Evolutionary conservation across 2,329 filamentous ascomycete genomes (phyloP), one percentile per base, ranked within the genome.

Genomic region (Aspergillus piperis): DNA sequence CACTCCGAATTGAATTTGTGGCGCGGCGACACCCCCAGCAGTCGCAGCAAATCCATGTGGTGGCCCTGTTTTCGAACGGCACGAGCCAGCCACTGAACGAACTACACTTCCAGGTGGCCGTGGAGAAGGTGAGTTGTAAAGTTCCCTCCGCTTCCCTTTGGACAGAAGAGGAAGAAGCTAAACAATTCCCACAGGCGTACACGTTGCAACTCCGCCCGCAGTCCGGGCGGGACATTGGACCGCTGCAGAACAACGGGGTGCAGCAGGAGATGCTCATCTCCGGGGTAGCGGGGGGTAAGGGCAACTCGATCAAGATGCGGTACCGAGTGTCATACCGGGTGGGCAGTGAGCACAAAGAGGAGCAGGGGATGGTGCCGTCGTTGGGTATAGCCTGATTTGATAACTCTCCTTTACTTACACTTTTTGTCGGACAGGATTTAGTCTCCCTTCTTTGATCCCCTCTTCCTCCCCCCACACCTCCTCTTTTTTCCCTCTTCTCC

Each of bases 51-150:
- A 86, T 97, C 48, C 82, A 85, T 30, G 85, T 98, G 50, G 79
- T 87, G 3, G 91, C 92, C 64, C 83, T 85, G n/a, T 96, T 97
- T 73, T 92, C 91, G 17, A 99, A 96, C 74, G 89, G 86, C 62
- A 90, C 88, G 0, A 77, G 84, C 2, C 84, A 90, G 69, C 84
- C 86, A 0, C 84, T 99, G 21, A 84, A 85, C 3, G 90, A 96
- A 64, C 80, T 99, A 30, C 92, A 94, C 60, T 96, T 97, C 71
- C 91, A 96, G 75, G 83, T 96, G 41, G 95, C 95, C 3, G 94
- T 97, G 30, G 95, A 94, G 61, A 98, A 94, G 86, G 93, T 96
- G 80, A 66, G 50, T 38, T 13, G 8, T 21, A 21, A 36, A 36
- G 11, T 36, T 36, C 32, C 4, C 11, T 11, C 32, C 32, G 10